phyloP scores from a whole-genome alignment of 2,329 filamentous ascomycete genomes.

The Cordyceps militaris region DNA sequence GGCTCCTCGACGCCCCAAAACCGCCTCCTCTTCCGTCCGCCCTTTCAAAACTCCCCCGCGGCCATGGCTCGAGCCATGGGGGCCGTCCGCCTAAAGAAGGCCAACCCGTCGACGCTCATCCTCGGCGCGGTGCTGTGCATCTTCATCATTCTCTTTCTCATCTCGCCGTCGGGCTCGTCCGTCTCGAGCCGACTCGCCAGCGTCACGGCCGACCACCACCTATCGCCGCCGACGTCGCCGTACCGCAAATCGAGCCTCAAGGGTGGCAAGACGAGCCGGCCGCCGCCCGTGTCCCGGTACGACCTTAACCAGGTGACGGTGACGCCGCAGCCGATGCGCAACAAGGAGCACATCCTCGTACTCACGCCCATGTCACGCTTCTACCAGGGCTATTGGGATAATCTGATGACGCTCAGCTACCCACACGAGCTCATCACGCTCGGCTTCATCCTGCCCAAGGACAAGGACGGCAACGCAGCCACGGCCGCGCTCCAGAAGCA shows the following conservation, averaged over 20 bases:
- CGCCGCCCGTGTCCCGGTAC: conserved; percentile 86
- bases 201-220: conserved; percentile 36
- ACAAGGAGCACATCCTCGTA: conserved; percentile 81
- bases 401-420: conserved; percentile 74
- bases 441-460: conserved; percentile 94
- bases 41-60: background rate
- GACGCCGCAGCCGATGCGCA: conserved; percentile 65
- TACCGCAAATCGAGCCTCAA: conserved; percentile 34
- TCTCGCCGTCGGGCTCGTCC: conserved; percentile 44
- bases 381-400: conserved; percentile 94
- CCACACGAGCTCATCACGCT: conserved; percentile 92
- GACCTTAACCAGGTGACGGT: conserved; percentile 93
- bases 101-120: conserved; percentile 68
- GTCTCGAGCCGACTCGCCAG: conserved; percentile 39
- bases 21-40: background rate
- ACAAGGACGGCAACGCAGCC: conserved; percentile 81
- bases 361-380: conserved; percentile 90
- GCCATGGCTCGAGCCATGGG: conserved; percentile 53
- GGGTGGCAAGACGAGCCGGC: conserved; percentile 29
- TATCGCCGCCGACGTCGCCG: conserved; percentile 36
- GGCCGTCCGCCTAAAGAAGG: conserved; percentile 67
- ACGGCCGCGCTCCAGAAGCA: conserved; percentile 76
- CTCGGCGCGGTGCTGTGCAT: conserved; percentile 67
- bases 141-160: conserved; percentile 59
- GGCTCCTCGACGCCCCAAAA: background rate